Evolutionary conservation across 2,329 filamentous ascomycete species (phyloP), one percentile per base, ranked within the genome.

Genomic region (Tolypocladium inflatum): DNA sequence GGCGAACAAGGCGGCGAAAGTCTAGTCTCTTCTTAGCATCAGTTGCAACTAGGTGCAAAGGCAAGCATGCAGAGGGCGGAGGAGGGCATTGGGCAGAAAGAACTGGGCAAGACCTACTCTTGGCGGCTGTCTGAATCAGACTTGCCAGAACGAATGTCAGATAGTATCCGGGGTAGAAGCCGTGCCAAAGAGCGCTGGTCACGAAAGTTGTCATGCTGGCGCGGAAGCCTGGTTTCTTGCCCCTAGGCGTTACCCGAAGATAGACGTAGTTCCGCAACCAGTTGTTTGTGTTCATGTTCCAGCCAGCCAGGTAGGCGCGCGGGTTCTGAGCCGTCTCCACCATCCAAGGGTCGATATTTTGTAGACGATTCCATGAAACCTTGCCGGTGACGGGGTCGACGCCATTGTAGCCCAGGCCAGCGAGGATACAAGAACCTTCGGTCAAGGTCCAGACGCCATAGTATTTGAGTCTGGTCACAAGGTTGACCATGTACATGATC

Each of bases 231-330:
- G 94, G 94, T 73, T 97, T 99, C 79, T 91, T 94, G 57, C 94
- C 94, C 65, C 89, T 89, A 0, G 94, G 94, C 0, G 94, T 99
- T 3, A 99, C 94, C 30, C 94, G 87, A 54, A 99, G 80, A 70
- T 97, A 99, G 65, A 99, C 81, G 69, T 97, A 99, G 73, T 97
- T 96, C 53, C 92, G 85, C 61, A 99, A 78, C 94, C 94, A 99
- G 67, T 90, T 85, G 72, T 97, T 99, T 15, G 94, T 99, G 74
- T 97, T 97, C 77, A 97, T 96, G 73, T 99, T 99, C 94, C 94
- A 99, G 67, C 85, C 89, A 54, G 87, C 93, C 3, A 99, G 81
- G 67, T 94, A 97, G 2, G 85, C 91, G 57, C 93, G 86, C n/a
- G 90, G 89, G 71, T 97, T 99, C 74, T 97, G 92, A 1, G 93